phyloP scores from a whole-genome alignment of 768 basidiomycete species.

The Hemileccinum rubropunctum region DNA sequence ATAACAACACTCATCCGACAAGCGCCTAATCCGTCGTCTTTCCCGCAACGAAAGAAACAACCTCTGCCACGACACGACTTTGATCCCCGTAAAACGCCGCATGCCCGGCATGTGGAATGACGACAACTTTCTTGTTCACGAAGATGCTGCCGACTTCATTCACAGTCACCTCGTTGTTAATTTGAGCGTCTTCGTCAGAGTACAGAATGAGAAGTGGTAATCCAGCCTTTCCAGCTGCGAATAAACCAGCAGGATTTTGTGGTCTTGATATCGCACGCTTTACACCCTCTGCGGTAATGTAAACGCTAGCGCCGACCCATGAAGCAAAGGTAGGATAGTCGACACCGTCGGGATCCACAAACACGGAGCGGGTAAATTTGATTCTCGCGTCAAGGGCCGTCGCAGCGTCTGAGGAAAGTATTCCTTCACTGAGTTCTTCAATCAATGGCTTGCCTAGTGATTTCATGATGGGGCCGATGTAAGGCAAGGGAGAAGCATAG shows the following conservation, averaged over 20 bases:
- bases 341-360: conserved; percentile 3
- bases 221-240: neutral
- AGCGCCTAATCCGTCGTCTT: neutral
- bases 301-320: conserved; percentile 1
- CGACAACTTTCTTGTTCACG: neutral
- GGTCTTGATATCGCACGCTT: neutral
- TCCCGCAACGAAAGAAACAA: conserved; percentile 1
- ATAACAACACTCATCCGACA: neutral
- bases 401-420: neutral
- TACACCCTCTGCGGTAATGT: neutral
- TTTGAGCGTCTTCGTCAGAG: conserved; percentile 1
- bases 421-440: neutral
- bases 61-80: conserved; percentile 1
- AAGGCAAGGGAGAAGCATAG: conserved; percentile 5
- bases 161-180: conserved; percentile 1
- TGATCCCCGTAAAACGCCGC: conserved; percentile 3
- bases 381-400: neutral
- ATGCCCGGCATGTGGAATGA: neutral
- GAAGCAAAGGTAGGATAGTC: conserved; percentile 4
- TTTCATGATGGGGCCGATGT: conserved; percentile 7
- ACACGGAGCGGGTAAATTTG: conserved; percentile 3
- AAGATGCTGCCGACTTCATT: neutral
- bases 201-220: neutral
- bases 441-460: neutral
- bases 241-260: neutral